phyloP scores from a whole-genome alignment of 1,284 basidiomycete genomes.

The Malassezia arunalokei region DNA sequence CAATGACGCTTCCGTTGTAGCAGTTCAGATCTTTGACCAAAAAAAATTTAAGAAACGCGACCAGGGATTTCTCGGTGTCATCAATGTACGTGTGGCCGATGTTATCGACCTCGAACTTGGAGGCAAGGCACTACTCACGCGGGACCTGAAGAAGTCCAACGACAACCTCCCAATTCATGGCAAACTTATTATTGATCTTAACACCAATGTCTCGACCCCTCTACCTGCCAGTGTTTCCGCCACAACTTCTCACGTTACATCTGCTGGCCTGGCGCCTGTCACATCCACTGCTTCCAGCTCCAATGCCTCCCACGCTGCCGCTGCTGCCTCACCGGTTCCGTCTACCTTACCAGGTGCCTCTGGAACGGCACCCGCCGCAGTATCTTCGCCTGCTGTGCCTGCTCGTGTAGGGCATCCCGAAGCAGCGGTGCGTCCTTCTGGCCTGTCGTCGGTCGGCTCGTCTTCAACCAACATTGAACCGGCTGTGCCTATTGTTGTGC shows the following conservation, averaged over 20 bases:
- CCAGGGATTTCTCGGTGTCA: slow-evolving; percentile 85
- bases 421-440: neutral
- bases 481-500: neutral
- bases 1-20: slow-evolving; percentile 76
- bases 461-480: slow-evolving; percentile 4
- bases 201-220: slow-evolving; percentile 41
- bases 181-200: slow-evolving; percentile 46
- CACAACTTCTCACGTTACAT: slow-evolving; percentile 24
- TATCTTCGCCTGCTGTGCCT: neutral
- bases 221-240: slow-evolving; percentile 3
- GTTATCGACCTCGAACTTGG: slow-evolving; percentile 78
- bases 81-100: slow-evolving; percentile 77
- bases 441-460: slow-evolving; percentile 1
- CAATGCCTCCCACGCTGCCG: neutral
- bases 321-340: neutral
- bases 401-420: neutral
- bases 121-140: slow-evolving; percentile 59
- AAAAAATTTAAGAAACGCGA: slow-evolving; percentile 90
- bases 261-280: slow-evolving; percentile 18
- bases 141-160: slow-evolving; percentile 45
- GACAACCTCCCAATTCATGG: slow-evolving; percentile 46
- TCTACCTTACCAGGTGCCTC: neutral
- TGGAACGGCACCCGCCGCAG: neutral
- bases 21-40: slow-evolving; percentile 92
- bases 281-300: neutral